Conservation (phyloP, 768 basidiomycete species). For the Daedaleopsis sinensis region DNA sequence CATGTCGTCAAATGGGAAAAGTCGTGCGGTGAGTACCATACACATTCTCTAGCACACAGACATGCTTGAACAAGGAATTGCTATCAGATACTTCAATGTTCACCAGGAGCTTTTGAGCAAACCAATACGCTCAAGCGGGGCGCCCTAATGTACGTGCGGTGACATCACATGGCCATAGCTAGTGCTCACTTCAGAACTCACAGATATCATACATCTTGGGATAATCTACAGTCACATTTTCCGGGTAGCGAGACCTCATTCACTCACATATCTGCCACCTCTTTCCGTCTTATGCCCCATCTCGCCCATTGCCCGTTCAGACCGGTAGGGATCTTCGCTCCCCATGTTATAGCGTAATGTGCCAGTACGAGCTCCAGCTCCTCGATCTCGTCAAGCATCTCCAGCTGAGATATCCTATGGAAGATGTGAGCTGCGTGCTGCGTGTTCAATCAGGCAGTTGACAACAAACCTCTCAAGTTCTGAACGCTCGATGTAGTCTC, state of each 20-base stretch:
- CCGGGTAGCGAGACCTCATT: background rate
- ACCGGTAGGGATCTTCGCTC: constrained; percentile 26
- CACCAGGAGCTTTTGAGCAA: constrained; percentile 46
- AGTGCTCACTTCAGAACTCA: background rate
- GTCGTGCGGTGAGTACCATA: constrained; percentile 59
- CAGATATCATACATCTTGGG: constrained; percentile 5
- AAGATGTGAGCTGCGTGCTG: background rate
- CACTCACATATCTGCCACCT: background rate
- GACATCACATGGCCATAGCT: background rate
- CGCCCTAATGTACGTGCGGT: background rate
- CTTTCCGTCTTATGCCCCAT: constrained; percentile 21
- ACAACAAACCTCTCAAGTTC: constrained; percentile 64
- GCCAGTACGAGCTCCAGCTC: constrained; percentile 88
- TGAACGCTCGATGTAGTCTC: constrained; percentile 43
- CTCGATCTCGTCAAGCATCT: constrained; percentile 92
- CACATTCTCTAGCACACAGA: background rate
- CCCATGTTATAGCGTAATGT: constrained; percentile 93
- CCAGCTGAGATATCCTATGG: constrained; percentile 72
- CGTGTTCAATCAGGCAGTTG: background rate
- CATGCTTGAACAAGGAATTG: background rate
- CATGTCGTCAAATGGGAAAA: constrained; percentile 63
- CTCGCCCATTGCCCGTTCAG: constrained; percentile 18
- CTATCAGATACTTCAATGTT: constrained; percentile 44
- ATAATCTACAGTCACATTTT: background rate
- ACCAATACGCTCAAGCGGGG: constrained; percentile 12